Evolutionary conservation across 1,139 yeast species (phyloP).

Genomic region (Diutina mesorugosa): DNA sequence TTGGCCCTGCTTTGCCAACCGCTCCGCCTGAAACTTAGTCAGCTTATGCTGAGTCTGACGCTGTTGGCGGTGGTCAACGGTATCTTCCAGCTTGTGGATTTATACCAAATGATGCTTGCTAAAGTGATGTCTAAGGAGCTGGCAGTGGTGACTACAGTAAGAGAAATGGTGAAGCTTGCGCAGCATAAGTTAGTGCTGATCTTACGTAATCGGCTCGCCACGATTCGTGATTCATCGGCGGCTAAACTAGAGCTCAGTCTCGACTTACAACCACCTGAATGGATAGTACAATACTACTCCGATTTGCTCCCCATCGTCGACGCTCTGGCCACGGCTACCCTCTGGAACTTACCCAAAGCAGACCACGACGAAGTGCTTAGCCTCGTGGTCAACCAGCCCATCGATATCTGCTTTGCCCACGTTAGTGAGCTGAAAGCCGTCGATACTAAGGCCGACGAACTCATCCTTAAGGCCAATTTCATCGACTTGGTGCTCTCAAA

Average conservation of each 20-base stretch:
- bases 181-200: constrained; percentile 29
- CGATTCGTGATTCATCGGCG: constrained; percentile 25
- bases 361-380: constrained; percentile 19
- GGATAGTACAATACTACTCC: constrained; percentile 48
- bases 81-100: constrained; percentile 47
- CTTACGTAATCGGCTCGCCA: constrained; percentile 26
- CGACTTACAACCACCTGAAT: constrained; percentile 59
- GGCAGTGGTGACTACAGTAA: constrained; percentile 9
- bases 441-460: constrained; percentile 13
- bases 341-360: constrained; percentile 22
- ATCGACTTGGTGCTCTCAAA: constrained; percentile 46
- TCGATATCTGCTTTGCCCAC: constrained; percentile 28
- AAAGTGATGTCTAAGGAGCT: constrained; percentile 21
- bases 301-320: constrained; percentile 40
- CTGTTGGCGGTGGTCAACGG: constrained; percentile 42
- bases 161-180: constrained; percentile 16
- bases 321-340: constrained; percentile 18
- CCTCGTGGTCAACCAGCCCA: constrained; percentile 36
- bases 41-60: constrained; percentile 53
- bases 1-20: constrained; percentile 30
- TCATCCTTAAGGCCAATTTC: constrained; percentile 43
- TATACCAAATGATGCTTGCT: constrained; percentile 58
- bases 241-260: constrained; percentile 29
- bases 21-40: constrained; percentile 42
- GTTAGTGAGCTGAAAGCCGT: constrained; percentile 8